Evolutionary conservation across 768 basidiomycete species (phyloP), one percentile per base, ranked within the genome.

Genomic region (Tylopilus sp.): DNA sequence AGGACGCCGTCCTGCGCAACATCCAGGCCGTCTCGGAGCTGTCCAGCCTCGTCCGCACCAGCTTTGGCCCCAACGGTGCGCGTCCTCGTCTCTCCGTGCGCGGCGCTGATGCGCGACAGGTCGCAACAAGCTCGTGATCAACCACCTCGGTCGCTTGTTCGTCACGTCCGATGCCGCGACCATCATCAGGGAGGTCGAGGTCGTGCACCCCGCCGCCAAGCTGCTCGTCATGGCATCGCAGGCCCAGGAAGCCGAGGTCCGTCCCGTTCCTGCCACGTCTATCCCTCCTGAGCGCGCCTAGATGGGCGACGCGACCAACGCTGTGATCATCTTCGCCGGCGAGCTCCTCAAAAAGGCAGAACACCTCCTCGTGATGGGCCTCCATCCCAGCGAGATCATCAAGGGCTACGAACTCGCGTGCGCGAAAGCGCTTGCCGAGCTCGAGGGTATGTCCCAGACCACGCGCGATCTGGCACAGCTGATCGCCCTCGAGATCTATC

Each of bases 131-230:
- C 84, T 99, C 50, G 75, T 99, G 69, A 96, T 99, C 74, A 99
- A 99, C 71, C 96, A 98, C 72, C 79, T 99, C 31, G 94, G 94
- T 50, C 81, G 86, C 70, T 79, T 98, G 34, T 98, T 98, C 72
- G 95, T 98, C 55, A 99, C 97, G 30, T 96, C 93, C 43, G 96
- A 99, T 82, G 96, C 97, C 11, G 97, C 97, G 13, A 98, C 96
- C 53, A 98, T 99, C 72, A 93, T 99, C 65, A 82, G 88, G 59
- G 97, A 99, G 75, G 86, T 98, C 66, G 97, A 99, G 68, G 93
- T 99, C 52, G 93, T 98, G 16, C 97, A 99, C 71, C 97, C 97
- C 1, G 97, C 96, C 6, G 97, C 95, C 29, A 99, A 98, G 69
- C 77, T 99, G n/a, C 75, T 98, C n/a, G 96, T 98, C 14, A 97